Evolutionary conservation across 2,329 filamentous ascomycete species (phyloP).

Genomic region (Nannizziopsis barbatae): DNA sequence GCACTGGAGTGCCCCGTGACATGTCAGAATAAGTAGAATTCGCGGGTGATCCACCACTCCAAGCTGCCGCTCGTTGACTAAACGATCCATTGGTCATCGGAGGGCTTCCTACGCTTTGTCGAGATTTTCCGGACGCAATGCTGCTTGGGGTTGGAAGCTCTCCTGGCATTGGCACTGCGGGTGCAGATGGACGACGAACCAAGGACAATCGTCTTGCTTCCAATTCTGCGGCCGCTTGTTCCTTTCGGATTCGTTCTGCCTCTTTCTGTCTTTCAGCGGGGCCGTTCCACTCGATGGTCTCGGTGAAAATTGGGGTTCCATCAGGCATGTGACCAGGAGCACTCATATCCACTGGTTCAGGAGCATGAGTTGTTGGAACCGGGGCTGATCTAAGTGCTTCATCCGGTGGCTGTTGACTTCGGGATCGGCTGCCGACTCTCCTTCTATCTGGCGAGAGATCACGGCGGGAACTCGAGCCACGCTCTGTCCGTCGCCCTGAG

Average conservation of each 20-base stretch:
- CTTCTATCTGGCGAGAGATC: constrained; percentile 39
- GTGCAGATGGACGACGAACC: constrained; percentile 66
- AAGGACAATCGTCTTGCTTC: constrained; percentile 79
- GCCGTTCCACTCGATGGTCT: constrained; percentile 2
- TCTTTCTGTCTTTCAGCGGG: background rate
- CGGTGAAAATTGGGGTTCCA: constrained; percentile 4
- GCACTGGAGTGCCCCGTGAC: constrained; percentile 36
- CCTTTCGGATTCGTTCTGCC: constrained; percentile 44
- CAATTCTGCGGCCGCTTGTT: constrained; percentile 69
- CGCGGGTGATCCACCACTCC: constrained; percentile 30
- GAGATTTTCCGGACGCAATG: constrained; percentile 24
- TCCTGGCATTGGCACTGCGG: constrained; percentile 64
- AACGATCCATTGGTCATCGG: constrained; percentile 26
- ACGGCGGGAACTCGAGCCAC: constrained; percentile 33
- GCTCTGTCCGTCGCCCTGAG: constrained; percentile 39
- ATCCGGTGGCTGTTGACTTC: constrained; percentile 27
- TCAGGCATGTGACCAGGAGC: background rate
- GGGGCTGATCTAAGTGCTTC: constrained; percentile 8
- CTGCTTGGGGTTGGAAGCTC: constrained; percentile 36
- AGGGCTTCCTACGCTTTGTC: constrained; percentile 32
- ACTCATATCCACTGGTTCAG: background rate
- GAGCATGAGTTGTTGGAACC: background rate
- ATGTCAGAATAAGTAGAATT: constrained; percentile 29
- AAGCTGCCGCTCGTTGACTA: constrained; percentile 25
- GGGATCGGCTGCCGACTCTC: constrained; percentile 26